These are phyloP conservation scores for Colletotrichum chrysophilum DNA, from an alignment of 2,329 filamentous ascomycete genomes.

Conservation along the genomic window DNA sequence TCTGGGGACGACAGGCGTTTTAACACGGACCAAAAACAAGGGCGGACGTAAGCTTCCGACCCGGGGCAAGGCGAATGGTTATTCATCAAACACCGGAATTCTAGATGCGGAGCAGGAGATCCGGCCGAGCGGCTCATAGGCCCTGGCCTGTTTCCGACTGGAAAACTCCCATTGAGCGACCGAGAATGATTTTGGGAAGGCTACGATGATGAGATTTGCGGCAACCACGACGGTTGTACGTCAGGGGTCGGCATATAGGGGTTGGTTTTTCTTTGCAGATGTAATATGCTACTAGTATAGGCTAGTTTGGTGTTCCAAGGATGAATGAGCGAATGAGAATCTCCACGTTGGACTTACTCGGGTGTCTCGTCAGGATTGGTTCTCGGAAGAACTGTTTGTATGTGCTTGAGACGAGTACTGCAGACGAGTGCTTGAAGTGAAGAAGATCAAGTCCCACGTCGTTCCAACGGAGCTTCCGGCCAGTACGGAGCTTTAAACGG, in stretches of 20 bases:
- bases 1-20: conserved; percentile 16
- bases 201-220: conserved; percentile 5
- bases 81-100: conserved; percentile 4
- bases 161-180: neutral
- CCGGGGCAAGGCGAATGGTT: conserved; percentile 19
- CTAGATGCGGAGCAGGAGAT: neutral
- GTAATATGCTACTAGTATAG: conserved; percentile 12
- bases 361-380: neutral
- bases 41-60: conserved; percentile 7
- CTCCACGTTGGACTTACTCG: conserved; percentile 2
- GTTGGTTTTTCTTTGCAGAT: neutral
- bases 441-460: no score
- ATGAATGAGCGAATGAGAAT: conserved; percentile 11
- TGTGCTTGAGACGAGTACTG: neutral
- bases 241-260: neutral
- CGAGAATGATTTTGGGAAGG: neutral
- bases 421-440: neutral
- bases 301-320: neutral
- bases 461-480: neutral
- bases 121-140: neutral
- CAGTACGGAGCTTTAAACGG: neutral
- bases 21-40: conserved; percentile 19
- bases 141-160: neutral
- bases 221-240: neutral
- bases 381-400: neutral